Evolutionary conservation across 257 asterid species (phyloP), one percentile per base, ranked within the genome.

Genomic region (Solanum gandarillasii): DNA sequence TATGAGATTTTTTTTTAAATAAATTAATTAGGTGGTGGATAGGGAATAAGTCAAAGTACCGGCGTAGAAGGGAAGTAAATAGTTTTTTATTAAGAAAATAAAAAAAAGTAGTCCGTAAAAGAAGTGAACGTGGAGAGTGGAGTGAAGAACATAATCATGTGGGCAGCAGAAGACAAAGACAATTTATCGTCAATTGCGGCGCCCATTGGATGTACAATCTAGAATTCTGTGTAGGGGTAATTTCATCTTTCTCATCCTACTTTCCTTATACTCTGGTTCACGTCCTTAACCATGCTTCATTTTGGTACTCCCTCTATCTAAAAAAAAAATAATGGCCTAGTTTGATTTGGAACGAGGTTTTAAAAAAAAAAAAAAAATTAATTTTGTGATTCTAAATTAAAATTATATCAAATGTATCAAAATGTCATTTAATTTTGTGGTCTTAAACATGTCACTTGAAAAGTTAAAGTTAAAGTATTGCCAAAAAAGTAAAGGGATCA

Each of bases 141-240:
- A 84, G 52, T 84, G 78, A 71, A 43, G 74, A 68, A 71, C 83
- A 58, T 79, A 39, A 86, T 71, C 71, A 88, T 29, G 68, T 34
- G 86, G 18, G 38, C 20, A 36, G 52, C 55, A 39, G 88, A 90
- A 85, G 73, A 48, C 90, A 85, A 85, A 58, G 91, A 87, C 90
- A 90, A 67, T 71, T 86, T 81, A 68, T 87, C 92, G 93, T 88
- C 90, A 89, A 88, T 92, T 91, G 92, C 92, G 93, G 94, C 91
- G 94, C 91, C 88, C 75, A 35, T 83, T 86, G 83, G 82, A 70
- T 12, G 25, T 9, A 46, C 10, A 8, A 46, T 81, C 85, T 81
- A 46, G 68, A 81, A 29, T 9, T 81, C 68, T 48, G 85, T 46
- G 41, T 43, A 79, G 67, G 67, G 85, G 18, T 8, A 79, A 16